phyloP scores from a whole-genome alignment of 192 early-diverging fungal species.

The Thoreauomyces humboldtii region DNA sequence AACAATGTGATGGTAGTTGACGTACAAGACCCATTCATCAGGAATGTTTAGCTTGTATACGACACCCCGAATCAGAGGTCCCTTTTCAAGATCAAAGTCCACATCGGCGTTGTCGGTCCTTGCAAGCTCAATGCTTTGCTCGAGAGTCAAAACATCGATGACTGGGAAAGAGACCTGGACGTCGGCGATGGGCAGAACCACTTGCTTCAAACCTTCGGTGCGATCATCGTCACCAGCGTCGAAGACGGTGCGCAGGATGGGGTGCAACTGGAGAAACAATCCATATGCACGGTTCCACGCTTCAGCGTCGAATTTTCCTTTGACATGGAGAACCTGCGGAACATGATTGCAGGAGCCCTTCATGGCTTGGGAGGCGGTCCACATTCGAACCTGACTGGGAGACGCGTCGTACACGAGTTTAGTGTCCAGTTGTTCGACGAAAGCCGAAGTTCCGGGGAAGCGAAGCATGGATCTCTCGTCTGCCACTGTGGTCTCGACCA shows the following conservation, averaged over 20 bases:
- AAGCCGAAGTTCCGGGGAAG: not conserved
- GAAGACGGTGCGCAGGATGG: not conserved
- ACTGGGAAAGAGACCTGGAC: not conserved
- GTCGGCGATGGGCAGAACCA: not conserved
- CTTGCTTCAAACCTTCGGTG: not conserved
- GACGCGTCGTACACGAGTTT: not conserved
- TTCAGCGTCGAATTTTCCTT: not conserved
- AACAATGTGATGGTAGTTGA: not conserved
- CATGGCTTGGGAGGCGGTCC: not conserved
- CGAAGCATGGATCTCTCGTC: not conserved
- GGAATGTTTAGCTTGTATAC: constrained; percentile 2
- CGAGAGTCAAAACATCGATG: no score
- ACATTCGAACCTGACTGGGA: not conserved
- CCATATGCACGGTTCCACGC: not conserved
- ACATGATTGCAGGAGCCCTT: not conserved
- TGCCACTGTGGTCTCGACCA: not conserved
- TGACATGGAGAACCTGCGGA: not conserved
- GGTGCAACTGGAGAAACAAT: not conserved
- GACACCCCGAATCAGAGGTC: not conserved
- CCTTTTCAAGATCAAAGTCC: constrained; percentile 7
- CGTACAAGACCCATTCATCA: not conserved
- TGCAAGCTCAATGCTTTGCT: no score
- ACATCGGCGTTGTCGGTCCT: constrained; percentile 6
- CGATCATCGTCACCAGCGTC: not conserved
- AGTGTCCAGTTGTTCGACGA: not conserved